phyloP scores from a whole-genome alignment of 148 eudicot species.

The Rhododendron ovatum region DNA sequence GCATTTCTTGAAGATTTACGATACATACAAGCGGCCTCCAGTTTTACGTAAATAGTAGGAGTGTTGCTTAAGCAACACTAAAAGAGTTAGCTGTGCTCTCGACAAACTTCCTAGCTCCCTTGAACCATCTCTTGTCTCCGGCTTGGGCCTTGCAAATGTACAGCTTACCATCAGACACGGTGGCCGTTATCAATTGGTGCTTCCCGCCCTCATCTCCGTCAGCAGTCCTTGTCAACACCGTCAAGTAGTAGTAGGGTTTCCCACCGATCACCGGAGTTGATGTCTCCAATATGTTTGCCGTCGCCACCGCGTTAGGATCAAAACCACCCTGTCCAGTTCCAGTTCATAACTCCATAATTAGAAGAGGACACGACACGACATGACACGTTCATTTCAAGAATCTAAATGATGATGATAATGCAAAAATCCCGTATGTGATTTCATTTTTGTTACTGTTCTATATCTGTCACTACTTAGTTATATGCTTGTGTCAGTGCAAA shows the following conservation, averaged over 20 bases:
- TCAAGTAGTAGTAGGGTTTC: constrained; percentile 59
- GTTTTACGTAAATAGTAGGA: neutral
- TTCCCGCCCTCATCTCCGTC: constrained; percentile 99
- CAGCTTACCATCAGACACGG: constrained; percentile 67
- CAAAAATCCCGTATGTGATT: neutral
- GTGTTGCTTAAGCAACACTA: constrained; percentile 57
- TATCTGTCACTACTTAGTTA: neutral
- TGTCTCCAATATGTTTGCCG: constrained; percentile 75
- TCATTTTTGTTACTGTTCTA: neutral
- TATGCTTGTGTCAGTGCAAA: neutral
- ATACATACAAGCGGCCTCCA: neutral
- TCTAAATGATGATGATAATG: neutral
- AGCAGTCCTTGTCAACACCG: constrained; percentile 90
- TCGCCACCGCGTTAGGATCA: constrained; percentile 66
- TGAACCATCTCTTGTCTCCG: constrained; percentile 99
- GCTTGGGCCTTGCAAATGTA: constrained; percentile 99
- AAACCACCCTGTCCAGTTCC: constrained; percentile 76
- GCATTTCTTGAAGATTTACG: constrained; percentile 1
- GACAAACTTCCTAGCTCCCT: constrained; percentile 84
- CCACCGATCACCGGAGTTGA: constrained; percentile 54
- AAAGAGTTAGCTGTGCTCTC: constrained; percentile 73
- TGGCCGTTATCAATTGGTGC: constrained; percentile 83
- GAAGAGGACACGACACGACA: neutral
- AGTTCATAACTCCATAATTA: neutral
- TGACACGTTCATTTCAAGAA: neutral